A percentile compares a stretch with the other conserved stretches of the same genome.
These are phyloP conservation scores for Cordyceps pruinosa DNA, from an alignment of 2,329 filamentous ascomycete genomes.

Conservation along the genomic window DNA sequence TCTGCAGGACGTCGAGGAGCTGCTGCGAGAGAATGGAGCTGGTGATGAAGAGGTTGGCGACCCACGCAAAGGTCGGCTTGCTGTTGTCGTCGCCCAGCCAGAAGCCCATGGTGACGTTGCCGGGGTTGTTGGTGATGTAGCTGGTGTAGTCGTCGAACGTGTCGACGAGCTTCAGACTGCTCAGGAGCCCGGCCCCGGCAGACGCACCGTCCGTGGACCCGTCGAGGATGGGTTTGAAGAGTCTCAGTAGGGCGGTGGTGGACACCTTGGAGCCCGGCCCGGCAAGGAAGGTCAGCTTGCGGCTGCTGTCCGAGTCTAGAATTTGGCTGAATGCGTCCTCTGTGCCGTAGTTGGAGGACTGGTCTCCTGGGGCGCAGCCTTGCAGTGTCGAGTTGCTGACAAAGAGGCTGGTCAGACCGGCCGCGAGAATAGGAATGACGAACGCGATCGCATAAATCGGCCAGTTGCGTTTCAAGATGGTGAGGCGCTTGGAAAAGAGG, in stretches of 20 bases:
- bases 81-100: slow-evolving; percentile 60
- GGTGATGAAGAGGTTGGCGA: slow-evolving; percentile 53
- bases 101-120: slow-evolving; percentile 66
- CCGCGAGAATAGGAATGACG: slow-evolving; percentile 70
- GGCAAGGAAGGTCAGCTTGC: slow-evolving; percentile 22
- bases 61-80: slow-evolving; percentile 63
- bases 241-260: slow-evolving; percentile 19
- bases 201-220: slow-evolving; percentile 18
- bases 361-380: slow-evolving; percentile 45
- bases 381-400: slow-evolving; percentile 49
- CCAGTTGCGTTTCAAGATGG: slow-evolving; percentile 71
- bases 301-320: slow-evolving; percentile 15
- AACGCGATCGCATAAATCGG: slow-evolving; percentile 70
- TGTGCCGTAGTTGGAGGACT: slow-evolving; percentile 34
- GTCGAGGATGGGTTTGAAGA: slow-evolving; percentile 36
- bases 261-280: slow-evolving; percentile 34
- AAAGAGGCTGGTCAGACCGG: slow-evolving; percentile 72
- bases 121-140: slow-evolving; percentile 56
- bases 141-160: slow-evolving; percentile 61
- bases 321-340: slow-evolving; percentile 33
- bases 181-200: slow-evolving; percentile 16
- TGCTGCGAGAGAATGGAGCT: slow-evolving; percentile 59
- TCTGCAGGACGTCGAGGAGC: slow-evolving; percentile 57
- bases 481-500: slow-evolving; percentile 70
- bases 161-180: slow-evolving; percentile 48